A percentile compares a stretch with the other conserved stretches of the same genome.
These are phyloP conservation scores for Schizothecium vesticola DNA, from an alignment of 495 filamentous ascomycete species.

Conservation along the genomic window DNA sequence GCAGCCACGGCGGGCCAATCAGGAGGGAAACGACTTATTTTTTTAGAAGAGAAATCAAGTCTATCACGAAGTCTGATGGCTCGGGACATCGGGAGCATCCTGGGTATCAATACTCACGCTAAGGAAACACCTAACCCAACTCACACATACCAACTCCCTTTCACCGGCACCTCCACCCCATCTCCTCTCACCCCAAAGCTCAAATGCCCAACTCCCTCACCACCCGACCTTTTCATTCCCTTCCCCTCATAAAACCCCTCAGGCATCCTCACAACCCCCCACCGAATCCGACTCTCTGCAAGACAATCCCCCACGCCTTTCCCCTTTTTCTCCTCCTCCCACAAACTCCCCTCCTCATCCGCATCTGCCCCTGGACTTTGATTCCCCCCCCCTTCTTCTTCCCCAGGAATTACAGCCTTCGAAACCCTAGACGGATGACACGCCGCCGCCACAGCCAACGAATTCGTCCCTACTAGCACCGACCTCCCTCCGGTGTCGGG, in stretches of 20 bases:
- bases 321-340: background rate
- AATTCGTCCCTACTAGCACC: conserved; percentile 2
- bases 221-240: no score
- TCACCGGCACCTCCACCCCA: background rate
- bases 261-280: background rate
- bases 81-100: no score
- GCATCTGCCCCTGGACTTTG: background rate
- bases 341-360: background rate
- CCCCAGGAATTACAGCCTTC: background rate
- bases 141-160: background rate
- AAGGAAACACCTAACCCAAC: no score
- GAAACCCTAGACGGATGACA: background rate
- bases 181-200: background rate
- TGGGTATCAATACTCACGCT: no score
- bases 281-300: background rate
- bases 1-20: no score
- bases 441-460: background rate
- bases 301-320: background rate
- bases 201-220: background rate
- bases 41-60: no score
- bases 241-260: background rate
- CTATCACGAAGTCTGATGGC: no score
- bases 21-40: no score
- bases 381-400: background rate
- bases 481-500: background rate